Conservation (phyloP, 768 basidiomycete genomes). For the Leucocoprinus sp. region DNA sequence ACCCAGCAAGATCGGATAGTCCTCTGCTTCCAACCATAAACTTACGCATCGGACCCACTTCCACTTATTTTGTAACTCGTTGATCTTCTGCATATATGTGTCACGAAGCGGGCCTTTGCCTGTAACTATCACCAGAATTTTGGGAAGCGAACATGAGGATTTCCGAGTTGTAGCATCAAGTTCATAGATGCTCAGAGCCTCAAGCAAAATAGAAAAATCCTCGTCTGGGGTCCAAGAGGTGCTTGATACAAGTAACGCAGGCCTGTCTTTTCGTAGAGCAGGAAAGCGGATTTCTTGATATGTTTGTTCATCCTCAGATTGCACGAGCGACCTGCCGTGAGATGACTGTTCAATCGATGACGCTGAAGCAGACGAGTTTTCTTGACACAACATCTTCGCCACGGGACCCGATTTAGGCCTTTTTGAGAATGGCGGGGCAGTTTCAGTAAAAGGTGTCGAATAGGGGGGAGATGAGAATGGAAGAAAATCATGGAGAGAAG, state of each 20-base stretch:
- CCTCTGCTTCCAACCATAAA: slow-evolving; percentile 81
- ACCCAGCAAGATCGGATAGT: slow-evolving; percentile 85
- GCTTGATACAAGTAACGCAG: slow-evolving; percentile 82
- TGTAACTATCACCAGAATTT: slow-evolving; percentile 77
- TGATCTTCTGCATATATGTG: slow-evolving; percentile 65
- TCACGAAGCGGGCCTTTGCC: slow-evolving; percentile 80
- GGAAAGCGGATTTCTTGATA: slow-evolving; percentile 33
- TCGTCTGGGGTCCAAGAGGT: slow-evolving; percentile 99
- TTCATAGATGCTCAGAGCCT: slow-evolving; percentile 70
- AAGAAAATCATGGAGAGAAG: slow-evolving; percentile 39
- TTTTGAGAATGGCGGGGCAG: slow-evolving; percentile 13
- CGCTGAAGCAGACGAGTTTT: not conserved
- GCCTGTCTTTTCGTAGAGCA: slow-evolving; percentile 58
- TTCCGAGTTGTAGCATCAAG: slow-evolving; percentile 31
- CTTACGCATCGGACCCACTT: slow-evolving; percentile 69
- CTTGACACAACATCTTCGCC: not conserved
- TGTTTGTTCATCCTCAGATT: slow-evolving; percentile 17
- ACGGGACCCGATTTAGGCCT: slow-evolving; percentile 2
- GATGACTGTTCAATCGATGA: not conserved
- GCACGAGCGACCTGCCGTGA: slow-evolving; percentile 19
- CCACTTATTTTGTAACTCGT: slow-evolving; percentile 61
- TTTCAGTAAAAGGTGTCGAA: slow-evolving; percentile 55
- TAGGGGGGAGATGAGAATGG: slow-evolving; percentile 44
- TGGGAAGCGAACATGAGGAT: slow-evolving; percentile 42
- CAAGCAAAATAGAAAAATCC: slow-evolving; percentile 79